Conservation (phyloP, 202 grass and related monocot genomes). For the Panicum virgatum region DNA sequence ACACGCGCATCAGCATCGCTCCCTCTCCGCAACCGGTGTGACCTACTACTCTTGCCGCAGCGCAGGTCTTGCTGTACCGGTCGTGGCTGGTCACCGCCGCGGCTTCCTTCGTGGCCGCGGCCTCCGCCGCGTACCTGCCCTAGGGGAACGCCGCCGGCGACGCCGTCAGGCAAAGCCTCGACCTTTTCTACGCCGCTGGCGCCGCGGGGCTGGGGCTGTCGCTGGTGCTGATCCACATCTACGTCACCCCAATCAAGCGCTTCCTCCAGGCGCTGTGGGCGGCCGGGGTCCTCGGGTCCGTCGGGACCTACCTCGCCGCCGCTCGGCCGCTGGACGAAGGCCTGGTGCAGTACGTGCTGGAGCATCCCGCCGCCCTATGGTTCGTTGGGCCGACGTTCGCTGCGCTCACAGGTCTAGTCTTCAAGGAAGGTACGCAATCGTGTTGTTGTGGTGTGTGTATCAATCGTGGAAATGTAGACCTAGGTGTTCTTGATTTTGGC, state of each 20-base stretch:
- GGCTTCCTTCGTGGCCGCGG: conserved; percentile 56
- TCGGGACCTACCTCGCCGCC: conserved; percentile 55
- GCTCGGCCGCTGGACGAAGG: conserved; percentile 66
- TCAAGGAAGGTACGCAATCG: conserved; percentile 77
- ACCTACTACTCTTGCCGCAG: neutral
- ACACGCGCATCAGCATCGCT: neutral
- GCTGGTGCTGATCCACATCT: conserved; percentile 88
- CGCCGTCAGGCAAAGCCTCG: conserved; percentile 49
- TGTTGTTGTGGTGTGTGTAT: neutral
- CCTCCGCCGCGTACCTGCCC: conserved; percentile 71
- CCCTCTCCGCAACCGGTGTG: neutral
- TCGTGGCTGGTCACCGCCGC: conserved; percentile 78
- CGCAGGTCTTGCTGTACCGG: conserved; percentile 79
- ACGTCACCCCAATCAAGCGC: conserved; percentile 81
- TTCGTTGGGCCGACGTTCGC: conserved; percentile 86
- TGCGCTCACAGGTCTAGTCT: conserved; percentile 83
- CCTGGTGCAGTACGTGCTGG: conserved; percentile 62
- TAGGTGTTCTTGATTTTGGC: neutral
- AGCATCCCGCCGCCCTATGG: conserved; percentile 63
- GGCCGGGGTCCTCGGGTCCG: conserved; percentile 62
- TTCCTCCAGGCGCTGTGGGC: conserved; percentile 89
- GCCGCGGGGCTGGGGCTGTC: conserved; percentile 80
- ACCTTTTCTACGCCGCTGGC: conserved; percentile 65
- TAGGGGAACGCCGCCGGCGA: conserved; percentile 51
- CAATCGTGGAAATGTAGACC: neutral